These are phyloP conservation scores for Fereydounia khargensis DNA, from an alignment of 1,284 basidiomycete genomes.

Conservation along the genomic window DNA sequence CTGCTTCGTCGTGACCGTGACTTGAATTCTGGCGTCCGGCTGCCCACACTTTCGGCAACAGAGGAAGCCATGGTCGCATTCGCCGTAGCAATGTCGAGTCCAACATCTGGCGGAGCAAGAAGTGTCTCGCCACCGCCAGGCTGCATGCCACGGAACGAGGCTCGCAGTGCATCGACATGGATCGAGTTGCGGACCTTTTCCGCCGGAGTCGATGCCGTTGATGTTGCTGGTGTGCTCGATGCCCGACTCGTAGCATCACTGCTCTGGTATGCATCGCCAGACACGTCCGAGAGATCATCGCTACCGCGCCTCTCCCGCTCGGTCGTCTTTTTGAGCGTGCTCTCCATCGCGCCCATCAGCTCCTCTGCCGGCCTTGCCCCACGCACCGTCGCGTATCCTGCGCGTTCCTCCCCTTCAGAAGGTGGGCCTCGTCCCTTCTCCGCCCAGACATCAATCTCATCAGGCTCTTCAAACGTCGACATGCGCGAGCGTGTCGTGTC, in stretches of 20 bases:
- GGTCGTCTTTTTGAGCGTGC: conserved; percentile 5
- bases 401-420: conserved; percentile 55
- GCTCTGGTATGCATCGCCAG: conserved; percentile 21
- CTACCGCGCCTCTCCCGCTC: conserved; percentile 2
- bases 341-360: conserved; percentile 40
- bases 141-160: conserved; percentile 38
- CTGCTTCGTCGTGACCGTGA: conserved; percentile 38
- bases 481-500: conserved; percentile 73
- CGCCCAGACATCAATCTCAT: conserved; percentile 59
- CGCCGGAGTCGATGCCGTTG: conserved; percentile 33
- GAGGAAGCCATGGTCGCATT: conserved; percentile 26
- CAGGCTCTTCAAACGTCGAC: conserved; percentile 61
- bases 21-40: conserved; percentile 6
- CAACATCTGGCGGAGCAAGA: neutral
- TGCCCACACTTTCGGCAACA: conserved; percentile 22
- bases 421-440: conserved; percentile 46
- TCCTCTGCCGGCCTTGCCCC: conserved; percentile 38
- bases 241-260: conserved; percentile 23
- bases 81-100: conserved; percentile 17
- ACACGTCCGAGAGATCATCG: conserved; percentile 27
- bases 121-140: conserved; percentile 14
- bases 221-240: conserved; percentile 37
- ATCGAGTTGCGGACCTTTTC: conserved; percentile 28
- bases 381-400: conserved; percentile 42
- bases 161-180: conserved; percentile 36